Base-by-base conservation (phyloP, 306 rosid genomes). In the Macrotyloma uniflorum region DNA sequence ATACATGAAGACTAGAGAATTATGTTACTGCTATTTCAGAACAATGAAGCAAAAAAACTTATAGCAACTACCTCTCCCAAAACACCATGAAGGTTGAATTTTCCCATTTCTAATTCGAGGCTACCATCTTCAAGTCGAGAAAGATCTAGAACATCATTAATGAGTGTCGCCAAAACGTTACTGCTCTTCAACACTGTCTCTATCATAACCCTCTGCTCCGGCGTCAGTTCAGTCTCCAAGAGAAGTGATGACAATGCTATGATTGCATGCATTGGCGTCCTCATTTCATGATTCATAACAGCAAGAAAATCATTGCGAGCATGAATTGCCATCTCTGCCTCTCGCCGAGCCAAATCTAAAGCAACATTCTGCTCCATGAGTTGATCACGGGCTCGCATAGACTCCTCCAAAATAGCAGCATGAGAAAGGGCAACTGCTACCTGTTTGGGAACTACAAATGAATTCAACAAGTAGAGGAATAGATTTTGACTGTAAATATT, bases 391-490 rank as follows among this genome's bases (percentile, higher is more conserved):
- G 97, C 96, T 63, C 72, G 88, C 98, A 92, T 85, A 26, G 98
- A 94, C 80, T 92, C 98, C 87, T 94, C 98, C 75, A 94, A 83
- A 83, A 94, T 89, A 78, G 97, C 93, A 80, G 98, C 97, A 82
- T 94, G 98, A 50, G 98, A 94, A 76, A 94, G 97, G 79, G 98
- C 98, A 68, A 94, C 98, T 26, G 97, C 98, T 67, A 94, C 98
- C 98, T 94, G 81, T 76, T 75, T 14, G 32, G 75, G 81, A 67
- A 80, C 82, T 67, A 49, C 54, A 82, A 57, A 62, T 30, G 42
- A 66, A 64, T 72, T 85, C 67, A 61, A 53, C 55, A 53, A 32
- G 43, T 53, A 24, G 80, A 85, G 35, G 75, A 75, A 43, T 36
- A 63, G 57, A 30, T 3, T 30, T 68, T 8, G 51, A 50, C 14